These are phyloP conservation scores for Athelia sp. DNA, from an alignment of 1,284 basidiomycete species.

Conservation along the genomic window DNA sequence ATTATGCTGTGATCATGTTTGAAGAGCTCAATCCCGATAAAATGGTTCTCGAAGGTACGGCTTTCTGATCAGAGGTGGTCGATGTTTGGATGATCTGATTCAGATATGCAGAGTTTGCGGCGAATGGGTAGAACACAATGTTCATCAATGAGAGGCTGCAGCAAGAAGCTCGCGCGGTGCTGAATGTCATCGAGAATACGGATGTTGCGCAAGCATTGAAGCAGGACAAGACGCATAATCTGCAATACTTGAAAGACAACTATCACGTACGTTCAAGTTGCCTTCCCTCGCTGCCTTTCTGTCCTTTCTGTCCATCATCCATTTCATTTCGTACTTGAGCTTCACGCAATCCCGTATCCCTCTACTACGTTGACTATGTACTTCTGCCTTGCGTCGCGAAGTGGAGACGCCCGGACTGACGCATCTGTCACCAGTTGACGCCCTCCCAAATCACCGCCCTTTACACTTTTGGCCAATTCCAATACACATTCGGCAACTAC, in stretches of 20 bases:
- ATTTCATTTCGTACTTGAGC: conserved; percentile 2
- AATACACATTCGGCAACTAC: conserved; percentile 97
- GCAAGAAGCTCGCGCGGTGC: conserved; percentile 86
- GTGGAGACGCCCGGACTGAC: not conserved
- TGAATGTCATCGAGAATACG: conserved; percentile 95
- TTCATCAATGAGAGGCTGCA: conserved; percentile 81
- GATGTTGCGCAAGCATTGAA: conserved; percentile 86
- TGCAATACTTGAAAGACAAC: conserved; percentile 91
- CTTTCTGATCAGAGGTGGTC: not conserved
- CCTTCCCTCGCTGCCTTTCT: conserved; percentile 5
- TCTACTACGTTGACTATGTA: no score
- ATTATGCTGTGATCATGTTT: conserved; percentile 81
- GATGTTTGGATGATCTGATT: not conserved
- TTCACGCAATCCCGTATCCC: not conserved
- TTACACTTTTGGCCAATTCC: conserved; percentile 98
- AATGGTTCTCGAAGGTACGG: conserved; percentile 59
- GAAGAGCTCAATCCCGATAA: conserved; percentile 71
- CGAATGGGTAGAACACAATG: conserved; percentile 77
- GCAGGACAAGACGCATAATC: conserved; percentile 96
- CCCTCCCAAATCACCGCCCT: conserved; percentile 93
- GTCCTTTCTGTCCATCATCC: conserved; percentile 8
- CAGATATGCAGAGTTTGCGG: conserved; percentile 63
- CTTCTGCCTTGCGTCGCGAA: no score
- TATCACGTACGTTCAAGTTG: conserved; percentile 64
- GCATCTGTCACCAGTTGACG: conserved; percentile 58